Base-by-base conservation (phyloP, 176 grass and related monocot genomes). In the Eragrostis nindensis region DNA sequence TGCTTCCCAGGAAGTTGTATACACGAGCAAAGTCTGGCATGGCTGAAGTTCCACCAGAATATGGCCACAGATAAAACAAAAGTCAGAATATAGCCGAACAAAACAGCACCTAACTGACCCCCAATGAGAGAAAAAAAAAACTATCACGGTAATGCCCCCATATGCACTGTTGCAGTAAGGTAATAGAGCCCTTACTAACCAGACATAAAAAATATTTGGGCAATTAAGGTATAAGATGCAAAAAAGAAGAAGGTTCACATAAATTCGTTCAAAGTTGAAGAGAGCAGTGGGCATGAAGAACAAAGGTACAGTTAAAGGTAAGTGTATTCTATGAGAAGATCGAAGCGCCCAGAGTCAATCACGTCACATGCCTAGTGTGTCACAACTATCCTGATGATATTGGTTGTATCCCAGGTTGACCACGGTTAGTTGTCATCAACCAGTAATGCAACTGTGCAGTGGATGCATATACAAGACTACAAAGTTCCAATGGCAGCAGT, bases 11-110 rank as follows among this genome's bases (percentile, higher is more conserved):
- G 71, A 98, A 98, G 77, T 61, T 78, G 84, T 98, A 95, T 39
- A 95, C 92, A 82, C 60, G 88, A 65, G 86, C 60, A 79, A 97
- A 97, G 61, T 94, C 91, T 77, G 91, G 91, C 89, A 90, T 84
- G 49, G 45, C 89, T 97, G 27, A 89, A 71, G 42, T 71, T 79
- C 70, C 11, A 74, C 66, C 21, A 78, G 49, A 65, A 77, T 71
- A 15, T 12, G 4, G 40, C 67, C 7, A 43, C 2, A n/a, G 7
- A 42, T 43, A 19, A 62, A 54, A 45, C 46, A 70, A 15, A 38
- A 6, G 21, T 77, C 21, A 77, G 19, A 15, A 78, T 54, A n/a
- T 27, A 5, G 18, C 36, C 13, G 12, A 75, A 56, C 57, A 83
- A 68, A 16, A 66, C 53, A 43, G 41, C 1, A 44, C 50, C 38